Evolutionary conservation across 164 flowering plant species (phyloP), one percentile per base, ranked within the genome.

Genomic region (Aristolochia fimbriata): DNA sequence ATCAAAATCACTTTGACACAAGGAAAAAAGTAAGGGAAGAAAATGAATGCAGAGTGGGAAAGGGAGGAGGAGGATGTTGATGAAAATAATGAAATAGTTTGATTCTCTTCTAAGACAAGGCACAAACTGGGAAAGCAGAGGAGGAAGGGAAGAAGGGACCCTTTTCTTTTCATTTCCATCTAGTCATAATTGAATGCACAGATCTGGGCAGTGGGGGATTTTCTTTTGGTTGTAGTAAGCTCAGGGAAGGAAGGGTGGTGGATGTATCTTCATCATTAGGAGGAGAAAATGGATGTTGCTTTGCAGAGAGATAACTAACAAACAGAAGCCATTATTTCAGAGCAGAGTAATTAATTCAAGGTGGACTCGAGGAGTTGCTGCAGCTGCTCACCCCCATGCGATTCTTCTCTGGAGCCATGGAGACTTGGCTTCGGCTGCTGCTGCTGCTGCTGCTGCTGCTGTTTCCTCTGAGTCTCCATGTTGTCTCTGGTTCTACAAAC

Each of bases 101-200:
- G 61, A 61, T 61, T 67, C 46, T 30, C 70, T 67, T 67, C 65
- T 30, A 67, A 67, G 70, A 50, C 41, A 61, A 56, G 69, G 55
- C 55, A 66, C 45, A 24, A 12, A 22, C 20, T 15, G 24, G 45
- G 51, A 17, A 47, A 56, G 51, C 30, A 21, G 15, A 57, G 54
- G 47, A 33, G 16, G 23, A 16, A 16, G 22, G 19, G 3, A 12
- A 21, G 27, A 2, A 19, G 15, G 9, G 47, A 43, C 47, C 60
- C 43, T 19, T n/a, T 31, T 56, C 27, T 27, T 21, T 24, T 53
- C 16, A 53, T 14, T 22, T 22, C 24, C 24, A 53, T 21, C 25
- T 37, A 47, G 49, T 58, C 46, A 56, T 56, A 56, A 56, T 56
- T 33, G 59, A 21, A 56, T 14, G 45, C 45, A 12, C 11, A 56